A percentile compares a stretch with the other conserved stretches of the same genome.
These are phyloP conservation scores for Umbelopsis vinacea DNA, from an alignment of 192 early-diverging fungal species.

Conservation along the genomic window DNA sequence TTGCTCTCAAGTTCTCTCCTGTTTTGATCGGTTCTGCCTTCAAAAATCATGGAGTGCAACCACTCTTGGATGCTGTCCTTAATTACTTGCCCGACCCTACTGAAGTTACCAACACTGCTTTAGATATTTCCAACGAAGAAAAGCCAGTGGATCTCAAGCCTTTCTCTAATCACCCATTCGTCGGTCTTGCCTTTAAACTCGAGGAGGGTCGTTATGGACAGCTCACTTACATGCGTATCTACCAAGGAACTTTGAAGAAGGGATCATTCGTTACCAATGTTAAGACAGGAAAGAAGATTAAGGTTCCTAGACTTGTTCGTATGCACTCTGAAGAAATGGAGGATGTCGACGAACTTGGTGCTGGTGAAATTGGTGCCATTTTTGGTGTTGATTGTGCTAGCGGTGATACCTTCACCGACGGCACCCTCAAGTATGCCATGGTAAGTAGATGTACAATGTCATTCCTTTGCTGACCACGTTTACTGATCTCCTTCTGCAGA, in stretches of 20 bases:
- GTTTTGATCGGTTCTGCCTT: constrained; percentile 87
- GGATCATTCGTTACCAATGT: constrained; percentile 89
- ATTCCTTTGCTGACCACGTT: neutral
- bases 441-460: constrained; percentile 31
- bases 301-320: constrained; percentile 93
- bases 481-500: constrained; percentile 40
- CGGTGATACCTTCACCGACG: constrained; percentile 97
- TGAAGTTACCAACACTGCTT: constrained; percentile 74
- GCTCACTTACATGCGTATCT: constrained; percentile 95
- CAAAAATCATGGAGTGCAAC: constrained; percentile 84
- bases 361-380: constrained; percentile 97
- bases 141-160: constrained; percentile 61
- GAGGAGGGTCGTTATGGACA: constrained; percentile 97
- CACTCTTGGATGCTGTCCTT: constrained; percentile 72
- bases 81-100: constrained; percentile 73
- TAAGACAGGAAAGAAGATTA: constrained; percentile 90
- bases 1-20: constrained; percentile 80
- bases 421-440: constrained; percentile 82
- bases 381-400: constrained; percentile 97
- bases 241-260: constrained; percentile 89
- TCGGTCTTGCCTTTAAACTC: constrained; percentile 87
- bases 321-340: constrained; percentile 99
- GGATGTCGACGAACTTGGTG: constrained; percentile 90
- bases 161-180: constrained; percentile 73
- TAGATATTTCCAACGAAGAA: constrained; percentile 73